phyloP scores from a whole-genome alignment of 2,329 filamentous ascomycete genomes.

The Westerdykella ornata region DNA sequence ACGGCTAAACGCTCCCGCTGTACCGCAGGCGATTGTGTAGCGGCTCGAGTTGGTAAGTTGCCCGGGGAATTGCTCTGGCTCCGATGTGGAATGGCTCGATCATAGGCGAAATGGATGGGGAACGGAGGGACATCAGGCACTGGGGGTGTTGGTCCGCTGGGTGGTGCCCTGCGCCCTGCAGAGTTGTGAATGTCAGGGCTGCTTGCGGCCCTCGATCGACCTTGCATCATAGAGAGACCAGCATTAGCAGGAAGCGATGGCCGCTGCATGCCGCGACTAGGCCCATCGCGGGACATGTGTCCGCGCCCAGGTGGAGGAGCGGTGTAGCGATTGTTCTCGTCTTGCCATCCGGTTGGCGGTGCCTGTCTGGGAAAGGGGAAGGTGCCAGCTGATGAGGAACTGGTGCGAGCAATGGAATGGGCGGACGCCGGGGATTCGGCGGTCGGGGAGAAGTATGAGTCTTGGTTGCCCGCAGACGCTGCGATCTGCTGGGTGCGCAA shows the following conservation, averaged over 20 bases:
- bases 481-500: constrained; percentile 62
- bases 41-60: constrained; percentile 60
- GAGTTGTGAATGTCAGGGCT: constrained; percentile 85
- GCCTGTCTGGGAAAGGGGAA: constrained; percentile 74
- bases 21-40: constrained; percentile 63
- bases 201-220: constrained; percentile 82
- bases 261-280: constrained; percentile 60
- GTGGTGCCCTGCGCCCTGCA: constrained; percentile 50
- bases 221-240: constrained; percentile 48
- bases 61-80: constrained; percentile 78
- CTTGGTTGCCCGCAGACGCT: constrained; percentile 57
- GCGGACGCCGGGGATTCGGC: constrained; percentile 67
- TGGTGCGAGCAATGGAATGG: constrained; percentile 54
- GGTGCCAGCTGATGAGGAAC: constrained; percentile 63
- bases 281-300: constrained; percentile 69
- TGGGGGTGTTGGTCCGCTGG: constrained; percentile 40
- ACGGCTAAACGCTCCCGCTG: constrained; percentile 52
- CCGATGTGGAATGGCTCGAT: constrained; percentile 59
- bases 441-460: constrained; percentile 90
- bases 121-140: constrained; percentile 46
- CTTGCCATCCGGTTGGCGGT: constrained; percentile 64
- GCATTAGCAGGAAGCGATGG: constrained; percentile 69
- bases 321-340: constrained; percentile 76
- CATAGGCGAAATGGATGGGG: constrained; percentile 54
- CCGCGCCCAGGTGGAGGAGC: constrained; percentile 73